Conservation (phyloP, 805 yeast species). For the Saccharomycopsis sp. region DNA sequence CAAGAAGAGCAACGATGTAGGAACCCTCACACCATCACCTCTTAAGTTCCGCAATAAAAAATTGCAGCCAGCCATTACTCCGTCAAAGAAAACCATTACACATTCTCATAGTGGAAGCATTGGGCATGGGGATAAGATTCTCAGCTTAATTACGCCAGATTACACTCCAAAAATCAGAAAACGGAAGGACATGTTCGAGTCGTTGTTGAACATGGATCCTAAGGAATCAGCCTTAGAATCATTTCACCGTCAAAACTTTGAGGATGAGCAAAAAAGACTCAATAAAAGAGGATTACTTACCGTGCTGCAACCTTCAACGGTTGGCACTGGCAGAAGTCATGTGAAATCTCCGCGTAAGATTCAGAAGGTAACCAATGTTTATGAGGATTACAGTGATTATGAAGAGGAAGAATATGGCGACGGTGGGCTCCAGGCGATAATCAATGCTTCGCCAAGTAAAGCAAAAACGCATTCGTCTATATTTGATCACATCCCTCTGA, state of each 20-base stretch:
- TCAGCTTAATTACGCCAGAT: constrained; percentile 16
- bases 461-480: not conserved
- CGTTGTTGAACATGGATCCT: constrained; percentile 1
- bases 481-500: not conserved
- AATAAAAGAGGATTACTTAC: not conserved
- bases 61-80: not conserved
- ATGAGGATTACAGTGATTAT: not conserved
- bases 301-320: not conserved
- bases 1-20: not conserved
- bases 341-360: not conserved
- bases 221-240: not conserved
- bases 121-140: not conserved
- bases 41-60: not conserved
- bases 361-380: not conserved
- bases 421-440: not conserved
- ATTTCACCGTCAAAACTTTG: not conserved
- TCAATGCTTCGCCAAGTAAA: not conserved
- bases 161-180: constrained; percentile 18
- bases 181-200: constrained; percentile 14
- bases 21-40: not conserved
- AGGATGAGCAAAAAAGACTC: not conserved
- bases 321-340: not conserved
- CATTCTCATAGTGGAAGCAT: not conserved
- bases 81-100: not conserved
- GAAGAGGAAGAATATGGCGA: not conserved